These are phyloP conservation scores for Trypanosoma platydactyli DNA, from an alignment of 208 protist species.

Conservation along the genomic window DNA sequence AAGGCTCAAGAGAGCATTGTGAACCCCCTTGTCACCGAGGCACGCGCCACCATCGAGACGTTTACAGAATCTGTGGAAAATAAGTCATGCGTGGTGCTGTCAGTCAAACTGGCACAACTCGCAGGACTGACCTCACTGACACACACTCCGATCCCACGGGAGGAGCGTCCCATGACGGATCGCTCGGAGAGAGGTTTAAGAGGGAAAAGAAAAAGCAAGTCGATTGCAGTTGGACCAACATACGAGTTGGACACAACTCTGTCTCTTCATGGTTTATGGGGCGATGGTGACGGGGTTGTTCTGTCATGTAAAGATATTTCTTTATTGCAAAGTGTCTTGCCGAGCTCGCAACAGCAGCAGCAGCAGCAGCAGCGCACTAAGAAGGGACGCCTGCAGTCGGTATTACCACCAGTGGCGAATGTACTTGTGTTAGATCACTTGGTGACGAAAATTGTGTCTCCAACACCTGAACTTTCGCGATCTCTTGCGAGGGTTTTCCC, in stretches of 20 bases:
- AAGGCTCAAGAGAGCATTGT: not conserved
- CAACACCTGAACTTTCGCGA: slow-evolving; percentile 13
- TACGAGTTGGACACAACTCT: slow-evolving; percentile 39
- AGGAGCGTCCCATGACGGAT: slow-evolving; percentile 9
- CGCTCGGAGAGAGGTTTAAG: slow-evolving; percentile 1
- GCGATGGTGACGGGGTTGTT: slow-evolving; percentile 2
- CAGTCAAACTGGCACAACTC: slow-evolving; percentile 41
- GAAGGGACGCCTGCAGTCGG: not conserved
- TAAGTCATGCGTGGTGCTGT: slow-evolving; percentile 31
- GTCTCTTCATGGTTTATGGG: slow-evolving; percentile 38
- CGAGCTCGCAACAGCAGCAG: not conserved
- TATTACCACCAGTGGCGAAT: slow-evolving; percentile 20
- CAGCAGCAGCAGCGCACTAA: too few relatives aligned
- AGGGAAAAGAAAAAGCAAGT: slow-evolving; percentile 31
- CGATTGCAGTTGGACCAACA: slow-evolving; percentile 17
- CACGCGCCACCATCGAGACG: not conserved
- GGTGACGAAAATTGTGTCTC: slow-evolving; percentile 6
- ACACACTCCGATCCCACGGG: slow-evolving; percentile 23
- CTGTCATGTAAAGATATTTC: slow-evolving; percentile 13
- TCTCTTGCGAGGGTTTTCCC: slow-evolving; percentile 20
- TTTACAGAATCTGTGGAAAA: not conserved
- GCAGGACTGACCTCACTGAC: slow-evolving; percentile 38
- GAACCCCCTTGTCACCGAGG: not conserved
- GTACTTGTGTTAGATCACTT: slow-evolving; percentile 22
- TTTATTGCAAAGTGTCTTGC: slow-evolving; percentile 2